These are phyloP conservation scores for Bacterosira constricta DNA, from an alignment of 108 stramenopile species.

Conservation along the genomic window DNA sequence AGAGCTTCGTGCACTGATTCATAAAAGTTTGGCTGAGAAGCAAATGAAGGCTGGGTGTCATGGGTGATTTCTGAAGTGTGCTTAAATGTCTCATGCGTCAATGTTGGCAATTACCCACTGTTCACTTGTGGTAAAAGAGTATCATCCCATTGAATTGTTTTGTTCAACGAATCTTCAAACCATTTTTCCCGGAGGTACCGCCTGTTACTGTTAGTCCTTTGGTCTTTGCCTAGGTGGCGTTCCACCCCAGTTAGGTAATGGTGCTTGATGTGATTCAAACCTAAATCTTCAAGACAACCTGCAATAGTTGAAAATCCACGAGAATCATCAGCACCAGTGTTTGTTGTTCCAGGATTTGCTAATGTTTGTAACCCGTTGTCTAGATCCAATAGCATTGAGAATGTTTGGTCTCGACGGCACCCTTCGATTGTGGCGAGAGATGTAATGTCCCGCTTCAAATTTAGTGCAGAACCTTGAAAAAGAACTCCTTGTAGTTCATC, in stretches of 20 bases:
- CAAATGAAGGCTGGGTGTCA: background rate
- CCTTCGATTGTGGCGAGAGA: slow-evolving; percentile 25
- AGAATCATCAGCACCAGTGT: background rate
- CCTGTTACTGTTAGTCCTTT: background rate
- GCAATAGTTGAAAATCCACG: slow-evolving; percentile 9
- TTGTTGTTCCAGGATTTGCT: background rate
- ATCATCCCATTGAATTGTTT: slow-evolving; percentile 38
- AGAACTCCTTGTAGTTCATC: slow-evolving; percentile 60
- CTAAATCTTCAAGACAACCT: slow-evolving; percentile 41
- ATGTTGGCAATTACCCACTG: background rate
- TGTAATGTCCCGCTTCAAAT: slow-evolving; percentile 51
- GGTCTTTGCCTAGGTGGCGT: background rate
- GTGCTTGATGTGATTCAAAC: slow-evolving; percentile 39
- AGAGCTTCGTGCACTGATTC: slow-evolving; percentile 33
- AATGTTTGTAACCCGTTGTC: slow-evolving; percentile 19
- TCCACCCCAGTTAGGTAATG: slow-evolving; percentile 36
- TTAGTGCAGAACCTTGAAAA: slow-evolving; percentile 52
- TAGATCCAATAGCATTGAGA: slow-evolving; percentile 30
- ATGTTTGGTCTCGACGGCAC: slow-evolving; percentile 15
- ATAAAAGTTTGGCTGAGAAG: slow-evolving; percentile 13
- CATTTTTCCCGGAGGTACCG: slow-evolving; percentile 58
- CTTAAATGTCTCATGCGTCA: background rate
- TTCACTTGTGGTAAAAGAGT: slow-evolving; percentile 22
- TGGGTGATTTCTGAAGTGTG: background rate
- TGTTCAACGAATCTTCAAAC: slow-evolving; percentile 63